Evolutionary conservation across 2,329 filamentous ascomycete genomes (phyloP).

Genomic region (Calonectria henricotiae): DNA sequence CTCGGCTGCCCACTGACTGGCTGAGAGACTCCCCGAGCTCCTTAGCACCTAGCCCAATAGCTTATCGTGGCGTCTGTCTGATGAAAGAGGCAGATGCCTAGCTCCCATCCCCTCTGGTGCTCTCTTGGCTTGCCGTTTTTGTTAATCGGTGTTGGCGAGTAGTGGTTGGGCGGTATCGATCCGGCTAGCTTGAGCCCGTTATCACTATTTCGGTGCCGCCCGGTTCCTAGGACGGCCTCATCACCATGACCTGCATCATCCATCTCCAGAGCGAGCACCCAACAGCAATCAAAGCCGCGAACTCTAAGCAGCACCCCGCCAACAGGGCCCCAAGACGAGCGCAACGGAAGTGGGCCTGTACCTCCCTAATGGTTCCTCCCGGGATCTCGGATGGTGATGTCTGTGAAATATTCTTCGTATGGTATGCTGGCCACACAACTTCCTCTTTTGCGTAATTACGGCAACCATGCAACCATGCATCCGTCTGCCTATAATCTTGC

Average conservation of each 20-base stretch:
- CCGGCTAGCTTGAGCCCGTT: constrained; percentile 1
- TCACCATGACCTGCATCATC: constrained; percentile 21
- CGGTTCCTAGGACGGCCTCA: not conserved
- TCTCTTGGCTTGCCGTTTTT: constrained; percentile 18
- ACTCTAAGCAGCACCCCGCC: constrained; percentile 14
- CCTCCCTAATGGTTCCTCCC: constrained; percentile 27
- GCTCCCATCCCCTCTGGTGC: not conserved
- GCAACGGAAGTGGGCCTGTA: constrained; percentile 23
- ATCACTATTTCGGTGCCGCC: constrained; percentile 1
- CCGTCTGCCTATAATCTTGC: constrained; percentile 15
- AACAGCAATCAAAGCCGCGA: constrained; percentile 19
- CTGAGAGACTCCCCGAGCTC: constrained; percentile 28
- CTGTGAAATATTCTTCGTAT: constrained; percentile 22
- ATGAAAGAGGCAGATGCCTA: constrained; percentile 4
- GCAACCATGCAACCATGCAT: constrained; percentile 13
- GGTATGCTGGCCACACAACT: constrained; percentile 16
- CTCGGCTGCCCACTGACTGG: constrained; percentile 31
- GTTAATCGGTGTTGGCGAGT: not conserved
- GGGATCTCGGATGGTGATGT: constrained; percentile 13
- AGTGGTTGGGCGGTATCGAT: constrained; percentile 10
- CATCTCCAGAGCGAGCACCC: not conserved
- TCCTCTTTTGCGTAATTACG: constrained; percentile 23
- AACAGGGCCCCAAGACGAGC: constrained; percentile 7
- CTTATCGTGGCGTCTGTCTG: constrained; percentile 33
- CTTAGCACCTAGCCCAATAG: constrained; percentile 26